Conservation (phyloP, 1,139 yeast genomes). For the Taphrina confusa region DNA sequence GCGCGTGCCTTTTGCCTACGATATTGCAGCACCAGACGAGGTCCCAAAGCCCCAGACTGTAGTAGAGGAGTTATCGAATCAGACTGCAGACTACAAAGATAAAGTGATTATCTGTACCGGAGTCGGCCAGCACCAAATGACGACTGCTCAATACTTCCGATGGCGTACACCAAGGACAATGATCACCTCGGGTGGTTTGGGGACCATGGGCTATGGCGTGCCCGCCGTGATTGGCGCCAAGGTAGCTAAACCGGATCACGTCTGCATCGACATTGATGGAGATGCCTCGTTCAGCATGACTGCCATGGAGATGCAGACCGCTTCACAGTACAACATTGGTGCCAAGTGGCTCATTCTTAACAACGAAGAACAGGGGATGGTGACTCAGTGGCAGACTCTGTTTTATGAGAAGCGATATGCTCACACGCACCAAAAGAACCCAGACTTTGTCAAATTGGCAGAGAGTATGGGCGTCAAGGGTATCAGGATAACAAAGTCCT, state of each 20-base stretch:
- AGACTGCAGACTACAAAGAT: slow-evolving; percentile 62
- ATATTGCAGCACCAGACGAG: slow-evolving; percentile 73
- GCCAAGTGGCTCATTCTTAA: slow-evolving; percentile 84
- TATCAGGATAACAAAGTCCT: slow-evolving; percentile 68
- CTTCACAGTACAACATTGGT: slow-evolving; percentile 90
- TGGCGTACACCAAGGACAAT: slow-evolving; percentile 90
- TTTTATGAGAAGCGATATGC: slow-evolving; percentile 96
- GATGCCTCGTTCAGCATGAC: slow-evolving; percentile 99
- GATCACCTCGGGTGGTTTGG: slow-evolving; percentile 97
- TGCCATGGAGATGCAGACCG: slow-evolving; percentile 84
- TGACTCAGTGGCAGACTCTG: slow-evolving; percentile 97
- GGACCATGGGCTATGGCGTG: slow-evolving; percentile 97
- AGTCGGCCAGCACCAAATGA: slow-evolving; percentile 99
- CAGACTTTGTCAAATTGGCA: slow-evolving; percentile 87
- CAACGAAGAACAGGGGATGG: slow-evolving; percentile 99
- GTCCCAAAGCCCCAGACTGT: slow-evolving; percentile 91
- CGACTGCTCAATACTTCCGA: slow-evolving; percentile 98
- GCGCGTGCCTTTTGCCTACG: slow-evolving; percentile 81
- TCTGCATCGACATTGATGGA: slow-evolving; percentile 95
- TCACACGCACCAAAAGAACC: slow-evolving; percentile 86
- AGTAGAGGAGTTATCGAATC: slow-evolving; percentile 71
- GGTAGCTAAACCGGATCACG: slow-evolving; percentile 89
- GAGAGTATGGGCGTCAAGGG: slow-evolving; percentile 93
- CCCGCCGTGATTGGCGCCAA: slow-evolving; percentile 99
- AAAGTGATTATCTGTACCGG: slow-evolving; percentile 92